Conservation (phyloP, 2,329 filamentous ascomycete species). For the Talaromyces sp. region DNA sequence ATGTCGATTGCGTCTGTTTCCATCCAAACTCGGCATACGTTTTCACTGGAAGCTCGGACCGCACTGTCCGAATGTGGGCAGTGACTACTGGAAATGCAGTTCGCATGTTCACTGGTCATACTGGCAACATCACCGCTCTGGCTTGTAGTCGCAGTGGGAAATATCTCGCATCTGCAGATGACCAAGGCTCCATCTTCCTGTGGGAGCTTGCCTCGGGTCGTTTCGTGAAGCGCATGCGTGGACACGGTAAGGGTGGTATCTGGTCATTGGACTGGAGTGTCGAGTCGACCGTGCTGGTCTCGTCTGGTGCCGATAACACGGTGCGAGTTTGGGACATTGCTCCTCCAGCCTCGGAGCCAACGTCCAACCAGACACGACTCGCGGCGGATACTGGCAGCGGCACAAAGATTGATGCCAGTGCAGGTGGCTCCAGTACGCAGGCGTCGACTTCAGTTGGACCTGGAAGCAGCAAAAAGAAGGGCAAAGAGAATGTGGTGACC, state of each 20-base stretch:
- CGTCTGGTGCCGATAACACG: conserved; percentile 85
- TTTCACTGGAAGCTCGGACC: conserved; percentile 89
- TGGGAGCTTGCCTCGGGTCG: conserved; percentile 90
- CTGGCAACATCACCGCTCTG: conserved; percentile 77
- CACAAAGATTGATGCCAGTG: conserved; percentile 49
- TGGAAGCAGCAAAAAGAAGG: conserved; percentile 60
- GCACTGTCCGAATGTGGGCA: conserved; percentile 96
- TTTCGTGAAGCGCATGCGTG: conserved; percentile 85
- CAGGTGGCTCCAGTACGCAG: conserved; percentile 40
- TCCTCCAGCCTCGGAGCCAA: conserved; percentile 58
- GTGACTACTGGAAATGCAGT: conserved; percentile 83
- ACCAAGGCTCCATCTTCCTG: conserved; percentile 82
- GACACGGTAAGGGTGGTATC: conserved; percentile 88
- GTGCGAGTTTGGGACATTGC: conserved; percentile 92
- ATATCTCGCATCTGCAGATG: conserved; percentile 85
- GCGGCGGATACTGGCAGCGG: conserved; percentile 46
- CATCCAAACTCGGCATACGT: conserved; percentile 92
- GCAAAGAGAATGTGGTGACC: conserved; percentile 83
- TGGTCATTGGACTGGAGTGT: conserved; percentile 91
- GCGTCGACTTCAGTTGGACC: conserved; percentile 43
- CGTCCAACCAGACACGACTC: conserved; percentile 54
- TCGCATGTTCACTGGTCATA: conserved; percentile 87
- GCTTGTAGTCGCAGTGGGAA: conserved; percentile 85
- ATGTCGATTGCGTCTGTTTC: conserved; percentile 88
- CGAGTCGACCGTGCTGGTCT: conserved; percentile 85